Evolutionary conservation across 164 flowering plant genomes (phyloP).

Genomic region (Vitis cinerea): DNA sequence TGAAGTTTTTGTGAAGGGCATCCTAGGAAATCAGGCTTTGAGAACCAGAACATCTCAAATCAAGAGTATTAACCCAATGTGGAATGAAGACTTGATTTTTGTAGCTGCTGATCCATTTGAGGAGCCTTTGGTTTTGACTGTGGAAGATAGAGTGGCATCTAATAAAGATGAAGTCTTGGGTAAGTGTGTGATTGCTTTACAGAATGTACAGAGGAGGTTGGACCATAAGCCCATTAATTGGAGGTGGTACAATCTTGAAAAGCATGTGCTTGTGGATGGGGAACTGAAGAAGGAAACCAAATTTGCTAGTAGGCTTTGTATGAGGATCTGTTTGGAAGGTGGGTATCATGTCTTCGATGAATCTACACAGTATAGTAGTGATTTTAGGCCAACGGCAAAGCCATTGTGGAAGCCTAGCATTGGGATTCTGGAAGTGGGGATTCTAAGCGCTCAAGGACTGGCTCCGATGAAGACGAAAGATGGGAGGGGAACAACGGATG

Average conservation of each 20-base stretch:
- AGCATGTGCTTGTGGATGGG: slow-evolving; percentile 63
- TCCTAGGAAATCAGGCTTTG: slow-evolving; percentile 56
- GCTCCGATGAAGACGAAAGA: slow-evolving; percentile 73
- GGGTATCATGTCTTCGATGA: slow-evolving; percentile 88
- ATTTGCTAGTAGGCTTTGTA: slow-evolving; percentile 68
- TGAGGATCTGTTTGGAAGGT: slow-evolving; percentile 72
- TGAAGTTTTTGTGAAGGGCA: slow-evolving; percentile 61
- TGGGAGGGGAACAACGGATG: slow-evolving; percentile 70
- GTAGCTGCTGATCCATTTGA: slow-evolving; percentile 87
- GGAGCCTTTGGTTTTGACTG: slow-evolving; percentile 61
- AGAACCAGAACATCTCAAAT: slow-evolving; percentile 51
- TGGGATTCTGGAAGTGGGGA: slow-evolving; percentile 73
- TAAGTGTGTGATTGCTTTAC: slow-evolving; percentile 54
- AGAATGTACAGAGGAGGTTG: slow-evolving; percentile 52
- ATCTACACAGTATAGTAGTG: slow-evolving; percentile 81
- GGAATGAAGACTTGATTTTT: slow-evolving; percentile 84
- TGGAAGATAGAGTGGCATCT: slow-evolving; percentile 63
- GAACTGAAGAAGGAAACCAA: slow-evolving; percentile 59
- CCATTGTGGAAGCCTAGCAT: slow-evolving; percentile 69
- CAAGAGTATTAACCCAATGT: slow-evolving; percentile 58
- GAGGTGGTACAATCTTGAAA: slow-evolving; percentile 74
- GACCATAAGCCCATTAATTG: slow-evolving; percentile 57
- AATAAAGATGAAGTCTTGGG: slow-evolving; percentile 68
- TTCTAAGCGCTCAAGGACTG: slow-evolving; percentile 65
- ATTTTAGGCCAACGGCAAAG: slow-evolving; percentile 71